Base-by-base conservation (phyloP, 1,284 basidiomycete species). In the Ganoderma lingzhi region DNA sequence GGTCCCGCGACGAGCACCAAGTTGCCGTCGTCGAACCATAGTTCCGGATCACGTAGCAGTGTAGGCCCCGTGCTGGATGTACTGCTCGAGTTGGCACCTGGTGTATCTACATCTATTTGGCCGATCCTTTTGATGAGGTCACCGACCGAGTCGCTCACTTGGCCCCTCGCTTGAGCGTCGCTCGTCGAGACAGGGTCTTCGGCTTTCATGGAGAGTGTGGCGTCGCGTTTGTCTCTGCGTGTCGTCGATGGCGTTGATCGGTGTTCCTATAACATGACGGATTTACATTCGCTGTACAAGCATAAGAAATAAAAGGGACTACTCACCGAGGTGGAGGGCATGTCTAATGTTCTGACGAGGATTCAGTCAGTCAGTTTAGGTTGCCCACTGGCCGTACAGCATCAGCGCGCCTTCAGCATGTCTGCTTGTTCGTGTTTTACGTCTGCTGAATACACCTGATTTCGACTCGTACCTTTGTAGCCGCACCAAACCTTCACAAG, bases 11-110 rank as follows among this genome's bases (percentile, higher is more conserved):
- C 15, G 14, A 78, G 69, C 3, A 73, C 61, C 48, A 78, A 64
- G 55, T 74, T 78, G 0, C 77, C 77, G 44, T 78, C 77, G 5
- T 72, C 65, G 42, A 64, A 73, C 76, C 76, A 78, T 15, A 75
- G 41, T 19, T 72, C 69, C 28, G 63, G 51, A 32, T 71, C 70
- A 19, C 32, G 66, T 23, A 60, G 42, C 17, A 37, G 62, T 4
- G 17, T 28, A 12, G 28, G 30, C 19, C 32, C 32, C 17, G 56
- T 35, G 56, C 6, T 59, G 19, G 53, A 32, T 35, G 30, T 4
- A 5, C 53, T 56, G 12, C 30, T 30, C 32, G 53, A 56, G 53
- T 28, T 17, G 53, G 53, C 53, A 2, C 6, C 28, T 35, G 53
- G 15, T 12, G 30, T 35, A 32, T 35, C 53, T 8, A 30, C 28